Evolutionary conservation across 1,284 basidiomycete species (phyloP).

Genomic region (Microbotryum saponariae): DNA sequence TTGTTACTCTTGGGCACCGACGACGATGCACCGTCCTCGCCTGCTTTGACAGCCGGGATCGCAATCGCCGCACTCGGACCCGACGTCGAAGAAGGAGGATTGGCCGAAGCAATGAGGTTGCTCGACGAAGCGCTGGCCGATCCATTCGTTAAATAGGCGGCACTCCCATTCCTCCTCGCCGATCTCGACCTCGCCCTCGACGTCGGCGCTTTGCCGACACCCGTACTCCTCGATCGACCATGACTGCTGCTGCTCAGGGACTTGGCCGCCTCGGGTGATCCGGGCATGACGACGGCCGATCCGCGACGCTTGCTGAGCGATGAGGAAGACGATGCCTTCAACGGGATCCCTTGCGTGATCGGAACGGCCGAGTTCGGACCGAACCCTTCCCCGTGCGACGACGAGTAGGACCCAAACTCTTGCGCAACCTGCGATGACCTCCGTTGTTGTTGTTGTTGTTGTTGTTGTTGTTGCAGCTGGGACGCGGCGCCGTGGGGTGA

Average conservation of each 20-base stretch:
- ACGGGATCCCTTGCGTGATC: background rate
- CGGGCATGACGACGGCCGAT: too few relatives aligned
- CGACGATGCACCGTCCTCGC: too few relatives aligned
- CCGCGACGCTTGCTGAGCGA: too few relatives aligned
- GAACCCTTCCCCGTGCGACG: background rate
- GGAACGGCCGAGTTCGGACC: background rate
- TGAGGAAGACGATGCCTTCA: background rate
- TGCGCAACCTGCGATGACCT: too few relatives aligned
- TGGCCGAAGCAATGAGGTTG: background rate
- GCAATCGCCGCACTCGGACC: background rate
- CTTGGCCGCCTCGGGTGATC: too few relatives aligned
- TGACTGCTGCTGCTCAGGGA: too few relatives aligned
- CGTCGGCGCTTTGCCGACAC: slow-evolving; percentile 25
- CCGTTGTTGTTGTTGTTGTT: too few relatives aligned
- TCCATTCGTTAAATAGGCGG: background rate
- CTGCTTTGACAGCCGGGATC: background rate
- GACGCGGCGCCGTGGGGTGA: background rate
- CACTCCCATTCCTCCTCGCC: slow-evolving; percentile 17
- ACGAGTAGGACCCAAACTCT: slow-evolving; percentile 6
- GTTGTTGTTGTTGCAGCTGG: too few relatives aligned
- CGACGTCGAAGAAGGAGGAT: background rate
- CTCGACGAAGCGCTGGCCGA: background rate
- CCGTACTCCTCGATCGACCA: slow-evolving; percentile 6
- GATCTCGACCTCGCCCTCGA: slow-evolving; percentile 17
- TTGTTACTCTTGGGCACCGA: too few relatives aligned